Conservation (phyloP, 2,329 filamentous ascomycete genomes). For the Pseudogymnoascus sp. region DNA sequence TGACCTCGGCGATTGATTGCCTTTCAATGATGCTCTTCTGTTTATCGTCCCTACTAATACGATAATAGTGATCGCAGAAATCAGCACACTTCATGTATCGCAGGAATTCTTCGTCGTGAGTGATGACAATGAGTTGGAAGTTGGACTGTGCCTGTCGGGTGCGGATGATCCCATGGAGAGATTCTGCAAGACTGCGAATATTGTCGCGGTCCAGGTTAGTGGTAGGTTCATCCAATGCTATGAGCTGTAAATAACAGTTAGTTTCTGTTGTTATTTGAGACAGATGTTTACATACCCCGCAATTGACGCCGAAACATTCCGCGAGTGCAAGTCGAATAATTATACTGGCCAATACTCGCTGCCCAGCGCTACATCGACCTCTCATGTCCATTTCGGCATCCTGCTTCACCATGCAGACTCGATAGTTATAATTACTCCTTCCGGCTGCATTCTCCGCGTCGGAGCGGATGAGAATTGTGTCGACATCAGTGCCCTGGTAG, state of each 20-base stretch:
- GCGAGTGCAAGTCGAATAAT: conserved; percentile 94
- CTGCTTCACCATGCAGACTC: conserved; percentile 95
- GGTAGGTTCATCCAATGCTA: conserved; percentile 94
- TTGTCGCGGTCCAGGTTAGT: conserved; percentile 96
- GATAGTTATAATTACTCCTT: conserved; percentile 90
- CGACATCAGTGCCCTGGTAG: conserved; percentile 94
- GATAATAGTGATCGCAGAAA: conserved; percentile 87
- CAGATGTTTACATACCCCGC: conserved; percentile 48
- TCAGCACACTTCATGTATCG: conserved; percentile 89
- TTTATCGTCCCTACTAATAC: conserved; percentile 72
- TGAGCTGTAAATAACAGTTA: conserved; percentile 45
- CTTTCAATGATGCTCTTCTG: conserved; percentile 84
- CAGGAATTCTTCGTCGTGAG: conserved; percentile 95
- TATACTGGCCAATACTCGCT: conserved; percentile 94
- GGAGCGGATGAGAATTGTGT: conserved; percentile 90
- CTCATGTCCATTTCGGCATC: conserved; percentile 99
- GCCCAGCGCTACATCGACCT: conserved; percentile 89
- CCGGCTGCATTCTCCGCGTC: conserved; percentile 72
- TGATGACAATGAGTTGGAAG: conserved; percentile 97
- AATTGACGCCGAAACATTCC: conserved; percentile 93
- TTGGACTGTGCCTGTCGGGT: conserved; percentile 79
- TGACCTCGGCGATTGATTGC: conserved; percentile 33
- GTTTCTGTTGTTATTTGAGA: not conserved
- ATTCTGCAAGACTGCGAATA: conserved; percentile 80
- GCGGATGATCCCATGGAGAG: conserved; percentile 81